phyloP scores from a whole-genome alignment of 1,284 basidiomycete genomes.

The Ganoderma resinaceum region DNA sequence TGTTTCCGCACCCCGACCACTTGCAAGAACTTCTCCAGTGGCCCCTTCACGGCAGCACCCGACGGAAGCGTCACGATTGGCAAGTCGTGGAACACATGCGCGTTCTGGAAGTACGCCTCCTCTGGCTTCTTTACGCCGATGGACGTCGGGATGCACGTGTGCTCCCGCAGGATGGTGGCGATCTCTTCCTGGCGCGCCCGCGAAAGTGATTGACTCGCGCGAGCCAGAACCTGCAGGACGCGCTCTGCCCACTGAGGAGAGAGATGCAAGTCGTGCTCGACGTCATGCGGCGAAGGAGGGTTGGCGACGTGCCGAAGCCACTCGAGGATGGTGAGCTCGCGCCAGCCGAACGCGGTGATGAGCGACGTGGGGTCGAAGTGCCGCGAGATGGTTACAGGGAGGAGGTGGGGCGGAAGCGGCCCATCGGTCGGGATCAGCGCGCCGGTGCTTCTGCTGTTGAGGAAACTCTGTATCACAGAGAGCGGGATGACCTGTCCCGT shows the following conservation, averaged over 20 bases:
- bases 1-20: conserved; percentile 90
- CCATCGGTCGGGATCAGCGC: conserved; percentile 80
- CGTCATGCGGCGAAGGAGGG: conserved; percentile 48
- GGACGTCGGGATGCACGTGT: conserved; percentile 87
- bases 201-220: conserved; percentile 80
- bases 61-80: conserved; percentile 84
- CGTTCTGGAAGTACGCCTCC: conserved; percentile 90
- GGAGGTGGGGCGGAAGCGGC: conserved; percentile 80
- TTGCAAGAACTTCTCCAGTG: conserved; percentile 80
- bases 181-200: conserved; percentile 66
- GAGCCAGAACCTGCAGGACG: conserved; percentile 75
- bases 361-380: conserved; percentile 68
- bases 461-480: conserved; percentile 72
- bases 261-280: conserved; percentile 71
- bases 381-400: conserved; percentile 77
- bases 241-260: conserved; percentile 86
- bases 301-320: conserved; percentile 81
- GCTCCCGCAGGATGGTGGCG: conserved; percentile 61
- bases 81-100: conserved; percentile 89
- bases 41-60: conserved; percentile 70
- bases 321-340: conserved; percentile 77
- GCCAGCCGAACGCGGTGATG: conserved; percentile 76
- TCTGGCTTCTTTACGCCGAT: conserved; percentile 77
- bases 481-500: conserved; percentile 72
- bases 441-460: conserved; percentile 70